phyloP scores from a whole-genome alignment of 2,329 filamentous ascomycete genomes.

The Sclerotinia trifoliorum region DNA sequence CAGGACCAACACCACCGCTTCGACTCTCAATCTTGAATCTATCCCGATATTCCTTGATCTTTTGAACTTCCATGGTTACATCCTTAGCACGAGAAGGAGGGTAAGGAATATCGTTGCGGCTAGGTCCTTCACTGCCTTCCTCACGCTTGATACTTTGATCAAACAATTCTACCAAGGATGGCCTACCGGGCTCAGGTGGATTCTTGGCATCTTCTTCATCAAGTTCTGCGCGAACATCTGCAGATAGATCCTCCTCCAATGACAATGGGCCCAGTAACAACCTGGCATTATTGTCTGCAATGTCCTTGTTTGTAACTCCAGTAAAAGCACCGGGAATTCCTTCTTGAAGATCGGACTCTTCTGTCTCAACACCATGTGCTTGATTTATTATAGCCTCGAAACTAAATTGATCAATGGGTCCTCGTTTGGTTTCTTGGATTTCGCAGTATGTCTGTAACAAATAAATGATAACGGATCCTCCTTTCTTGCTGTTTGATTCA shows the following conservation, averaged over 20 bases:
- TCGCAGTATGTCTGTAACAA: conserved; percentile 64
- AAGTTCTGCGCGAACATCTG: conserved; percentile 83
- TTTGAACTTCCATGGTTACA: conserved; percentile 90
- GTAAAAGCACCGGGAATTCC: conserved; percentile 62
- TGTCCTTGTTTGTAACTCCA: conserved; percentile 59
- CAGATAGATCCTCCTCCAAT: conserved; percentile 77
- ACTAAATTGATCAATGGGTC: conserved; percentile 62
- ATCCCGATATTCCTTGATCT: conserved; percentile 88
- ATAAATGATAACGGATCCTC: conserved; percentile 73
- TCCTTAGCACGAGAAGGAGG: conserved; percentile 87
- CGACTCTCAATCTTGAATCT: conserved; percentile 83
- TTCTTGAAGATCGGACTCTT: conserved; percentile 58
- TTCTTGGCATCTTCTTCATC: conserved; percentile 79
- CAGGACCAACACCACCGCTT: conserved; percentile 78
- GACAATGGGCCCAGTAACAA: conserved; percentile 79
- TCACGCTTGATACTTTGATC: conserved; percentile 87
- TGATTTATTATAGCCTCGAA: conserved; percentile 60
- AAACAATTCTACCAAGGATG: conserved; percentile 81
- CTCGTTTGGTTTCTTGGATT: conserved; percentile 57
- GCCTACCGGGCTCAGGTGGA: conserved; percentile 67
- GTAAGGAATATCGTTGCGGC: conserved; percentile 74
- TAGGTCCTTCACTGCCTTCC: conserved; percentile 80
- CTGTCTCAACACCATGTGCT: conserved; percentile 58
- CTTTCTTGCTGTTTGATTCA: conserved; percentile 79
- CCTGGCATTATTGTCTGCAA: conserved; percentile 54